phyloP scores from a whole-genome alignment of 2,329 filamentous ascomycete species.

The Xylaria polymorpha region DNA sequence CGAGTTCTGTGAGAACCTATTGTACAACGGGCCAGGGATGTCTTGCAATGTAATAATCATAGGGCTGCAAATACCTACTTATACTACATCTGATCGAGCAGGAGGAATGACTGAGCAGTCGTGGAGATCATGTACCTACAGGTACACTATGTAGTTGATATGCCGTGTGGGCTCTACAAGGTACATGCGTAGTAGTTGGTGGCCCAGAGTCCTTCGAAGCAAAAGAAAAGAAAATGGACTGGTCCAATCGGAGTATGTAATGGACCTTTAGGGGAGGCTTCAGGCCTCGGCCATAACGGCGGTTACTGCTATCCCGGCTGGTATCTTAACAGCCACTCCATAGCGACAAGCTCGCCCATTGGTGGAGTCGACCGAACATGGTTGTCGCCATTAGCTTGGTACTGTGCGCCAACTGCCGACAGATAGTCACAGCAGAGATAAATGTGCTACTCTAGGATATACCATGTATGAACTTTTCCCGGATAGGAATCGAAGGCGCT shows the following conservation, averaged over 20 bases:
- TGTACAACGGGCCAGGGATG: slow-evolving; percentile 2
- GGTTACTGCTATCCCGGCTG: slow-evolving; percentile 11
- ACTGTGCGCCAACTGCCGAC: slow-evolving; percentile 26
- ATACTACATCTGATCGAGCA: background rate
- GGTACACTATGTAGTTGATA: slow-evolving; percentile 1
- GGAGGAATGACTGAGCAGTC: background rate
- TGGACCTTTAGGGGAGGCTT: slow-evolving; percentile 18
- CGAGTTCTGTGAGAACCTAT: background rate
- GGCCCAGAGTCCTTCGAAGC: slow-evolving; percentile 7
- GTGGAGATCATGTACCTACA: background rate
- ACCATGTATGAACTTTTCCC: slow-evolving; percentile 16
- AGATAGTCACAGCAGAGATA: background rate
- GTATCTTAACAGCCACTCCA: slow-evolving; percentile 12
- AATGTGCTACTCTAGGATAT: slow-evolving; percentile 18
- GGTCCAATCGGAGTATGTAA: slow-evolving; percentile 16
- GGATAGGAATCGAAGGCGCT: background rate
- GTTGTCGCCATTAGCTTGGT: slow-evolving; percentile 20
- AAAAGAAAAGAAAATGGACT: slow-evolving; percentile 5
- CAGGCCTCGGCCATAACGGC: slow-evolving; percentile 19
- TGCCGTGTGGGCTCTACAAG: slow-evolving; percentile 15
- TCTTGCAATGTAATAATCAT: slow-evolving; percentile 18
- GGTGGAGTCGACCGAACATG: slow-evolving; percentile 21
- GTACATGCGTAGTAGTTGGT: background rate
- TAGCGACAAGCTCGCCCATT: slow-evolving; percentile 14
- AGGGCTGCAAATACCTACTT: slow-evolving; percentile 22